Evolutionary conservation across 331 rosid species (phyloP).

Genomic region (Phaseolus coccineus): DNA sequence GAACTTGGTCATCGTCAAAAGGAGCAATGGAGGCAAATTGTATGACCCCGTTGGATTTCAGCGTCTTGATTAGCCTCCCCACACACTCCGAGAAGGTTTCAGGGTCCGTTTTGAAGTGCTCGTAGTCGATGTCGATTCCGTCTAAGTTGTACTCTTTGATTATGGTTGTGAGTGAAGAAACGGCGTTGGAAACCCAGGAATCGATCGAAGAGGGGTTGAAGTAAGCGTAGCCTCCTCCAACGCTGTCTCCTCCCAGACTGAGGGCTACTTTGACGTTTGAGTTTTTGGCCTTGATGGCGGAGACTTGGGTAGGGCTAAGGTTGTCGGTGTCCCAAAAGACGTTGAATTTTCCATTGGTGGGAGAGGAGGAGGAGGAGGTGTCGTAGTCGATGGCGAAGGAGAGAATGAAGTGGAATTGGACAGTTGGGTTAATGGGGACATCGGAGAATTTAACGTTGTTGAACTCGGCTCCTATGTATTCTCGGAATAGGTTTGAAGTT

Average conservation of each 20-base stretch:
- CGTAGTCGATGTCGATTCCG: slow-evolving; percentile 79
- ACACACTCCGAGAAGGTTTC: slow-evolving; percentile 66
- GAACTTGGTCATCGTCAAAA: slow-evolving; percentile 68
- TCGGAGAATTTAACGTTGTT: slow-evolving; percentile 63
- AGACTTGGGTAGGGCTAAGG: slow-evolving; percentile 69
- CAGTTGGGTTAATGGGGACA: slow-evolving; percentile 61
- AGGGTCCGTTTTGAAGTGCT: slow-evolving; percentile 68
- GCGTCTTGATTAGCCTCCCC: slow-evolving; percentile 57
- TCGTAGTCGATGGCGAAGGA: slow-evolving; percentile 81
- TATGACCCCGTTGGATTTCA: slow-evolving; percentile 61
- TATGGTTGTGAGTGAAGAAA: slow-evolving; percentile 66
- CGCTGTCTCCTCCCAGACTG: slow-evolving; percentile 77
- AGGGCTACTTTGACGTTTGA: slow-evolving; percentile 69
- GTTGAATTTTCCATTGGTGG: slow-evolving; percentile 69
- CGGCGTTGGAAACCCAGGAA: slow-evolving; percentile 78
- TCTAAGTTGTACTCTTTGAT: slow-evolving; percentile 65
- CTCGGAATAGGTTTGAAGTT: slow-evolving; percentile 58
- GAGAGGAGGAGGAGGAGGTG: slow-evolving; percentile 55
- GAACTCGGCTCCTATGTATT: slow-evolving; percentile 80
- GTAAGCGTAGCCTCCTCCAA: slow-evolving; percentile 28
- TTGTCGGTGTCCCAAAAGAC: slow-evolving; percentile 70
- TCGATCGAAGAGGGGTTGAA: slow-evolving; percentile 67
- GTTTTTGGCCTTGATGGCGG: slow-evolving; percentile 53
- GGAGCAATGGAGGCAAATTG: slow-evolving; percentile 79
- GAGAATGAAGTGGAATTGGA: slow-evolving; percentile 71